phyloP scores from a whole-genome alignment of 2,329 filamentous ascomycete genomes.

The Clarireedia homoeocarpa region DNA sequence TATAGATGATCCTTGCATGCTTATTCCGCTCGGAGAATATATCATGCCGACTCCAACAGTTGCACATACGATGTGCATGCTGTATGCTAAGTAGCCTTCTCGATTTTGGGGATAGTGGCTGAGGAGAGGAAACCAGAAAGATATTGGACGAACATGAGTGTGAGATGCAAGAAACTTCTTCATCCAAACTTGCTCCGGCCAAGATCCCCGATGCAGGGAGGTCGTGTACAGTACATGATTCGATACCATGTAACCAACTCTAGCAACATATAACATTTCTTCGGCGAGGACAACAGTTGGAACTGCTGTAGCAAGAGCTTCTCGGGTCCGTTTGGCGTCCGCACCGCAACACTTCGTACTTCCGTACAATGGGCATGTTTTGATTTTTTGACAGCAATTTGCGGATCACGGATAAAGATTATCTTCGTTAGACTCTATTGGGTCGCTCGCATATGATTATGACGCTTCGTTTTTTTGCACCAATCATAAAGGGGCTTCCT shows the following conservation, averaged over 20 bases:
- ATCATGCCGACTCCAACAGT: neutral
- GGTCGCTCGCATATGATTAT: neutral
- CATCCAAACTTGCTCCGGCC: neutral
- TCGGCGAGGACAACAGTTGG: slow-evolving; percentile 5
- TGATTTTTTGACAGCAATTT: neutral
- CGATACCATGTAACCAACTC: neutral
- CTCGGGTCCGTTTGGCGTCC: no score
- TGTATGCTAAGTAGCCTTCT: neutral
- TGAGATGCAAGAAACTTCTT: neutral
- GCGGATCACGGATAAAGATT: neutral
- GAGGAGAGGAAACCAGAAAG: no score
- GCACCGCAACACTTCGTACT: no score
- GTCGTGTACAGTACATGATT: neutral
- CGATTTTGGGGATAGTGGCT: no score
- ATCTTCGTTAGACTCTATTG: slow-evolving; percentile 4
- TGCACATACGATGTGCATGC: neutral
- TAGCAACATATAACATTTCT: neutral
- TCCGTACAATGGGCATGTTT: no score
- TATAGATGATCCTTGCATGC: neutral
- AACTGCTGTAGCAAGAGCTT: neutral
- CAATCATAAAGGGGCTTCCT: neutral
- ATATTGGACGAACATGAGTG: no score
- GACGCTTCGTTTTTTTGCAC: slow-evolving; percentile 4
- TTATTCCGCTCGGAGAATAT: slow-evolving; percentile 1
- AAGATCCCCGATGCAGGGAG: neutral